These are phyloP conservation scores for Hypoxylon subgilvum DNA, from an alignment of 495 filamentous ascomycete species.

Conservation along the genomic window DNA sequence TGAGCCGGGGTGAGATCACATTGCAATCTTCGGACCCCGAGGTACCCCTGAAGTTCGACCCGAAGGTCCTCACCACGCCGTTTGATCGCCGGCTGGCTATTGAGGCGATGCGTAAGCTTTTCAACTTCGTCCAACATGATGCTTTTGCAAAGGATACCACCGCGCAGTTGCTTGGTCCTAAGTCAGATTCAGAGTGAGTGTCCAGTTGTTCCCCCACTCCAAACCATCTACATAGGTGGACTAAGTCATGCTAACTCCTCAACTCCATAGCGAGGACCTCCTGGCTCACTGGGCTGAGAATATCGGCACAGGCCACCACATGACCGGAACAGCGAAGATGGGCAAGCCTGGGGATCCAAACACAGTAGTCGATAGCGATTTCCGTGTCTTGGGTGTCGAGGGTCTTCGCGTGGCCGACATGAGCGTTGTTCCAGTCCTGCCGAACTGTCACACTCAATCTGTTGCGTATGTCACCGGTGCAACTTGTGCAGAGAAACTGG, in stretches of 20 bases:
- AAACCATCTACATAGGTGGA: no score
- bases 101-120: constrained; percentile 55
- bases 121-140: constrained; percentile 52
- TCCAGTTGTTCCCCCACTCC: no score
- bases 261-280: constrained; percentile 53
- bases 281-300: constrained; percentile 52
- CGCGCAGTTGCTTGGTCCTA: constrained; percentile 47
- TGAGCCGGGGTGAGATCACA: constrained; percentile 54
- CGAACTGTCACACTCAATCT: constrained; percentile 40
- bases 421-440: constrained; percentile 64
- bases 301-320: constrained; percentile 53
- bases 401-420: constrained; percentile 67
- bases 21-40: constrained; percentile 61
- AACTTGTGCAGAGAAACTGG: constrained; percentile 50
- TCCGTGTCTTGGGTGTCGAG: constrained; percentile 62
- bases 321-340: constrained; percentile 68
- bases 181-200: constrained; percentile 53
- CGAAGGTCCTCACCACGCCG: constrained; percentile 59
- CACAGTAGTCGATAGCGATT: constrained; percentile 61
- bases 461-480: constrained; percentile 44
- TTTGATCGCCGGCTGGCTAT: constrained; percentile 63
- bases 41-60: constrained; percentile 61
- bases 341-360: constrained; percentile 54
- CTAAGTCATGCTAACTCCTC: no score
- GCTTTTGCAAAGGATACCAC: constrained; percentile 55